These are phyloP conservation scores for Solanum pimpinellifolium DNA, from an alignment of 257 asterid genomes.

Conservation along the genomic window DNA sequence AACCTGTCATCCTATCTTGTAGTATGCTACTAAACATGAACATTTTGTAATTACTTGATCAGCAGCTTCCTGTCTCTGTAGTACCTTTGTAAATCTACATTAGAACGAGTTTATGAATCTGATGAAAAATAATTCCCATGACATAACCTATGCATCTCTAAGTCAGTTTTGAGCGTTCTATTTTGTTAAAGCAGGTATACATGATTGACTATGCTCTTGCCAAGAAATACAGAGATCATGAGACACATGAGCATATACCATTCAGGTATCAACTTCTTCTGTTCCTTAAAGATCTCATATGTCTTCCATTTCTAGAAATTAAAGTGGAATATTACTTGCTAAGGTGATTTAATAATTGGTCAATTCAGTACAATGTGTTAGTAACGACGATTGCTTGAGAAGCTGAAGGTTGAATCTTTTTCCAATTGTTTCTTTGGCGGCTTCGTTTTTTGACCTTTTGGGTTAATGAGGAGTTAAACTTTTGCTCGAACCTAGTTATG, in stretches of 20 bases:
- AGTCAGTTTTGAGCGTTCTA: background rate
- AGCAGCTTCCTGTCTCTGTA: background rate
- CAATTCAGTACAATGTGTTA: background rate
- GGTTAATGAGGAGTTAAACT: background rate
- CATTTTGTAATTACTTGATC: background rate
- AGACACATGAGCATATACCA: slow-evolving; percentile 87
- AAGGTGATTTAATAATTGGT: background rate
- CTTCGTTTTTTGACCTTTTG: background rate
- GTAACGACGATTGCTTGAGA: background rate
- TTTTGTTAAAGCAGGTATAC: slow-evolving; percentile 48
- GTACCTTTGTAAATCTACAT: background rate
- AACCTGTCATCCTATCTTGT: background rate
- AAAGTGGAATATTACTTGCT: background rate
- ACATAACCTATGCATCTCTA: background rate
- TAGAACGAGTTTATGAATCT: background rate
- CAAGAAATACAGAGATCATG: slow-evolving; percentile 81
- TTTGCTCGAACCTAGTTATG: background rate
- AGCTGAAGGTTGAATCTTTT: background rate
- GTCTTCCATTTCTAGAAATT: background rate
- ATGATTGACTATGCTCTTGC: slow-evolving; percentile 91
- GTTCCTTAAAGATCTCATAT: background rate
- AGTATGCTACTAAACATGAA: background rate
- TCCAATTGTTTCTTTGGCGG: background rate
- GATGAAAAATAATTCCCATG: background rate
- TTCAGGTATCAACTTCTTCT: slow-evolving; percentile 47